phyloP scores from a whole-genome alignment of 2,329 filamentous ascomycete genomes.

The Beauveria scarabaeidicola region DNA sequence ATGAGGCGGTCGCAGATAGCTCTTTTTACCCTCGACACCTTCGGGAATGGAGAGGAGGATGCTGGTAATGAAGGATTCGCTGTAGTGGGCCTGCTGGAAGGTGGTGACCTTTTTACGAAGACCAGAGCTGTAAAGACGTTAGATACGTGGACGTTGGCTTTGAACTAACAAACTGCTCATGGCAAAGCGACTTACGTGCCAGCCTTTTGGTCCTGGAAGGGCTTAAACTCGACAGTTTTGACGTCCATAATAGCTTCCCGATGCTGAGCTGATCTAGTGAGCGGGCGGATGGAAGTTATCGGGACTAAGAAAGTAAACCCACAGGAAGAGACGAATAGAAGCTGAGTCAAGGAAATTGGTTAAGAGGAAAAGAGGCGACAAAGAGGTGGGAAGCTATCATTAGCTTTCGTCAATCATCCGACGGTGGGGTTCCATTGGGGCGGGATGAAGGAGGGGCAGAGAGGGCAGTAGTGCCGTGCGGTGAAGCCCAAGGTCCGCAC shows the following conservation, averaged over 20 bases:
- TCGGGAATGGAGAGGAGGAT: slow-evolving; percentile 96
- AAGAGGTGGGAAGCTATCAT: slow-evolving; percentile 8
- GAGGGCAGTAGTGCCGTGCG: background rate
- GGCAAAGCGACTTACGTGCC: slow-evolving; percentile 73
- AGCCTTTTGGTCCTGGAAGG: slow-evolving; percentile 95
- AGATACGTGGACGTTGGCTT: background rate
- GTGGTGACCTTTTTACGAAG: slow-evolving; percentile 98
- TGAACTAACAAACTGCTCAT: background rate
- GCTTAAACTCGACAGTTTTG: slow-evolving; percentile 72
- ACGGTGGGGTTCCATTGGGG: slow-evolving; percentile 9
- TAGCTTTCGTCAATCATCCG: slow-evolving; percentile 8
- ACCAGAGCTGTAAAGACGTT: slow-evolving; percentile 60
- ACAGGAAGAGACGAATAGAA: slow-evolving; percentile 2
- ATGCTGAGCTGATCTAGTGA: slow-evolving; percentile 8
- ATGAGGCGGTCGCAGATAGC: background rate
- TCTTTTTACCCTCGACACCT: slow-evolving; percentile 61
- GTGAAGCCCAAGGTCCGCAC: slow-evolving; percentile 7
- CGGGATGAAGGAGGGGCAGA: slow-evolving; percentile 8
- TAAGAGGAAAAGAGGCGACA: slow-evolving; percentile 14
- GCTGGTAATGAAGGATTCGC: slow-evolving; percentile 88
- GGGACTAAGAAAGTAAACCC: background rate
- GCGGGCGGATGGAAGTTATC: background rate
- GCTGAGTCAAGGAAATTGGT: slow-evolving; percentile 13
- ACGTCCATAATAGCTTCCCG: slow-evolving; percentile 49
- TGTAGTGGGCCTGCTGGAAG: slow-evolving; percentile 93